Evolutionary conservation across 495 filamentous ascomycete species (phyloP).

Genomic region (Annulohypoxylon maeteangense): DNA sequence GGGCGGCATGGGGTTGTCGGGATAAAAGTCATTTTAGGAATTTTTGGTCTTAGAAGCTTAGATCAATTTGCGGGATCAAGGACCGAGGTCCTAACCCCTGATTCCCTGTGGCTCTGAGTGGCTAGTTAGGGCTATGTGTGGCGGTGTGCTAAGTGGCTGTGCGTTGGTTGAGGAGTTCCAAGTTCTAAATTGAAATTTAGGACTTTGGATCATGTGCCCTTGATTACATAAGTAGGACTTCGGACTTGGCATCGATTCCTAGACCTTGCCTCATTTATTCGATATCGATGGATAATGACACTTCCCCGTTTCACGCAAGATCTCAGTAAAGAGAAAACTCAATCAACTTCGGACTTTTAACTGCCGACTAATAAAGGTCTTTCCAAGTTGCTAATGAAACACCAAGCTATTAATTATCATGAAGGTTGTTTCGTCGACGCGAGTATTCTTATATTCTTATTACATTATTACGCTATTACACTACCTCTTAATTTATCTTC

Average conservation of each 20-base stretch:
- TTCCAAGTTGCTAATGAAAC: background rate
- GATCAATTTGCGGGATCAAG: constrained; percentile 2
- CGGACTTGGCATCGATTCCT: background rate
- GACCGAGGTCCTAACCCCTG: constrained; percentile 4
- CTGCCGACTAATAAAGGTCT: background rate
- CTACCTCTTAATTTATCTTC: background rate
- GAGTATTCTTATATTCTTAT: background rate
- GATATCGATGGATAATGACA: background rate
- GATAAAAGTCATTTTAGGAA: constrained; percentile 10
- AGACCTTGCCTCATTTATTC: constrained; percentile 1
- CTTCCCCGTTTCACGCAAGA: background rate
- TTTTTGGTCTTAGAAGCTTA: constrained; percentile 4
- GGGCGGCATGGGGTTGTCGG: constrained; percentile 7
- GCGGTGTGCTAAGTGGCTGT: background rate
- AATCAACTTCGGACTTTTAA: background rate
- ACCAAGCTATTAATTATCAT: too few species aligned
- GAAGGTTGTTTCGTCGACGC: background rate
- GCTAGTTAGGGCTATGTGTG: background rate
- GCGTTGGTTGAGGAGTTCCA: too few species aligned
- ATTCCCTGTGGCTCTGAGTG: background rate
- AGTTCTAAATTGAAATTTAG: too few species aligned
- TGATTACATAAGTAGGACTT: constrained; percentile 25
- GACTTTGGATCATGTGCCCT: background rate
- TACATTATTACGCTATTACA: background rate
- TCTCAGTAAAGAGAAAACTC: background rate